These are phyloP conservation scores for Phytophthora sp. DNA, from an alignment of 352 stramenopile species.

Conservation along the genomic window DNA sequence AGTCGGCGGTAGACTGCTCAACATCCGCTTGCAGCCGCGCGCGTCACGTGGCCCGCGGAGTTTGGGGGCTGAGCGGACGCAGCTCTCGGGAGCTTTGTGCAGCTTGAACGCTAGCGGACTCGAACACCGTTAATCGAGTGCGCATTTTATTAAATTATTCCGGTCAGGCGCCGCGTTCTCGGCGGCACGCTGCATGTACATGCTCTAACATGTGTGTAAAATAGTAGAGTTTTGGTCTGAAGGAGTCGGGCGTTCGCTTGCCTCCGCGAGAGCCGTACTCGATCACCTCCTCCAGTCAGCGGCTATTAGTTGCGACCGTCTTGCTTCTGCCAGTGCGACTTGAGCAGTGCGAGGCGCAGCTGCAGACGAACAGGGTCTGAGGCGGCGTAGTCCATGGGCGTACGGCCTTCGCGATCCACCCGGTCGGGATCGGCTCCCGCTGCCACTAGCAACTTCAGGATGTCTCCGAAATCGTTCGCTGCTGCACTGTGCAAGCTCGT, in stretches of 20 bases:
- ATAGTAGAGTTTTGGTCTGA: conserved; percentile 10
- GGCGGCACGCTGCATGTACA: conserved; percentile 22
- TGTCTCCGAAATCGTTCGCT: conserved; percentile 43
- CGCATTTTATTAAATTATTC: conserved; percentile 31
- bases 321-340: conserved; percentile 59
- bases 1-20: too few relatives aligned
- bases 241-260: conserved; percentile 12
- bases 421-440: conserved; percentile 45
- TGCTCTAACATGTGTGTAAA: conserved; percentile 36
- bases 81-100: too few relatives aligned
- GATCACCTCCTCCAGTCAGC: neutral
- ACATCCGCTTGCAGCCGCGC: too few relatives aligned
- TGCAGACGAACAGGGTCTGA: conserved; percentile 54
- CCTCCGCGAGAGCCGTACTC: neutral
- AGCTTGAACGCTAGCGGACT: too few relatives aligned
- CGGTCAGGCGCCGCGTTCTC: conserved; percentile 5
- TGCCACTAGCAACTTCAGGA: conserved; percentile 45
- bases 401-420: conserved; percentile 40
- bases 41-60: too few relatives aligned
- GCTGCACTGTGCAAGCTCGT: conserved; percentile 59
- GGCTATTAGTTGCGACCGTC: conserved; percentile 13
- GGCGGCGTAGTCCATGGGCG: conserved; percentile 49
- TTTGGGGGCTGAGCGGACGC: too few relatives aligned
- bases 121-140: too few relatives aligned
- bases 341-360: conserved; percentile 55